A percentile compares a stretch with the other conserved stretches of the same genome.
Evolutionary conservation across 768 basidiomycete genomes (phyloP).

Genomic region (Naematelia encephala): DNA sequence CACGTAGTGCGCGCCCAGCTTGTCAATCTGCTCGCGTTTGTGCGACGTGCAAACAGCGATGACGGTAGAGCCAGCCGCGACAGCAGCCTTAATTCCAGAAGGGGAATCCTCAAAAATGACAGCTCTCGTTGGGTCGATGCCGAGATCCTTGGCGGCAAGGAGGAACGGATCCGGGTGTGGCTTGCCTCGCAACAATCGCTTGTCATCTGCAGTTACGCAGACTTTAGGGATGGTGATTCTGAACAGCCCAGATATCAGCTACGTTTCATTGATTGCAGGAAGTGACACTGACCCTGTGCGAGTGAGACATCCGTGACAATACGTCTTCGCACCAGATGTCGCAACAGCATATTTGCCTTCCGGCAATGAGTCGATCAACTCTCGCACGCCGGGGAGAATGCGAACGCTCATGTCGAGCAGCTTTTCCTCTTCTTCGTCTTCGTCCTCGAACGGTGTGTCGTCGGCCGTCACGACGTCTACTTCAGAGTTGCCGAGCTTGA

Average conservation of each 20-base stretch:
- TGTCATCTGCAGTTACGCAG: constrained; percentile 73
- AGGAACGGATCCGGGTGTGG: constrained; percentile 52
- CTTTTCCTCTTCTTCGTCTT: constrained; percentile 23
- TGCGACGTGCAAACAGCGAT: constrained; percentile 52
- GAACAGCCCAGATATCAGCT: background rate
- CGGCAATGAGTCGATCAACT: constrained; percentile 65
- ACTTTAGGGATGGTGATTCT: constrained; percentile 66
- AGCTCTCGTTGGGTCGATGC: constrained; percentile 54
- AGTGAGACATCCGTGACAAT: constrained; percentile 54
- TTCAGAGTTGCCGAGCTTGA: constrained; percentile 8
- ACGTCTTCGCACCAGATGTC: constrained; percentile 70
- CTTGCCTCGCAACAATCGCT: constrained; percentile 60
- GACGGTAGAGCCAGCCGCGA: constrained; percentile 45
- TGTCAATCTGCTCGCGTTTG: constrained; percentile 32
- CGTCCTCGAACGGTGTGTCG: constrained; percentile 22
- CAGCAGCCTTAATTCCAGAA: constrained; percentile 51
- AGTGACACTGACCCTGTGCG: constrained; percentile 7
- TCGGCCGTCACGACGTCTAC: constrained; percentile 10
- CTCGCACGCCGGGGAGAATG: constrained; percentile 68
- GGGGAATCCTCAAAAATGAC: constrained; percentile 52
- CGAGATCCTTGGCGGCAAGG: constrained; percentile 51
- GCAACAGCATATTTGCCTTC: constrained; percentile 67
- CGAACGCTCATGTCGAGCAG: constrained; percentile 53
- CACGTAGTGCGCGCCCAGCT: constrained; percentile 32
- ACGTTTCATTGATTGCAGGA: constrained; percentile 41